Percentiles rank a stretch among this genome's conserved stretches.
phyloP scores from a whole-genome alignment of 306 rosid species.

The Vigna angularis region DNA sequence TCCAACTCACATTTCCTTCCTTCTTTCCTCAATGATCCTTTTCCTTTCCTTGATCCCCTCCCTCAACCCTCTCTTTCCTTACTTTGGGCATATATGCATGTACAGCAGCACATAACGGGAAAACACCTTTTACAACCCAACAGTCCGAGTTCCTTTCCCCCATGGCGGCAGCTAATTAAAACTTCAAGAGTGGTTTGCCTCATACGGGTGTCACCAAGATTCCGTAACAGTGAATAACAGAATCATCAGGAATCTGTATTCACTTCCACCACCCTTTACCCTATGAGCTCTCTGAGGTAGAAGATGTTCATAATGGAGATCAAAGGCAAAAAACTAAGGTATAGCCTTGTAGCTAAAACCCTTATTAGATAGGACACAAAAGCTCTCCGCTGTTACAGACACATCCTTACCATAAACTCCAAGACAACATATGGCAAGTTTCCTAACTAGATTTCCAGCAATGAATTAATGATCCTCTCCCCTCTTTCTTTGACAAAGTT shows the following conservation, averaged over 20 bases:
- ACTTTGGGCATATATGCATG: not conserved
- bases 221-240: not conserved
- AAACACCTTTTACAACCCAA: not conserved
- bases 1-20: not conserved
- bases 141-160: not conserved
- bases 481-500: not conserved
- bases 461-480: constrained; percentile 49
- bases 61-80: constrained; percentile 1
- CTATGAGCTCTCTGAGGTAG: not conserved
- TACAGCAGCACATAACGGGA: not conserved
- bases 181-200: not conserved
- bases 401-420: constrained; percentile 87
- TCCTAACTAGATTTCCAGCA: constrained; percentile 86
- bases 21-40: not conserved
- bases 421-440: constrained; percentile 82
- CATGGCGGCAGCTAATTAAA: not conserved
- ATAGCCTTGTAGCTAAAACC: constrained; percentile 86
- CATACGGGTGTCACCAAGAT: not conserved
- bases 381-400: constrained; percentile 83
- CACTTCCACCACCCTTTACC: not conserved
- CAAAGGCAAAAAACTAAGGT: constrained; percentile 39
- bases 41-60: not conserved
- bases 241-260: not conserved
- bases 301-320: not conserved
- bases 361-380: constrained; percentile 86